These are phyloP conservation scores for Polyrhizophydium stewartii DNA, from an alignment of 371 early-diverging fungal genomes.

Conservation along the genomic window DNA sequence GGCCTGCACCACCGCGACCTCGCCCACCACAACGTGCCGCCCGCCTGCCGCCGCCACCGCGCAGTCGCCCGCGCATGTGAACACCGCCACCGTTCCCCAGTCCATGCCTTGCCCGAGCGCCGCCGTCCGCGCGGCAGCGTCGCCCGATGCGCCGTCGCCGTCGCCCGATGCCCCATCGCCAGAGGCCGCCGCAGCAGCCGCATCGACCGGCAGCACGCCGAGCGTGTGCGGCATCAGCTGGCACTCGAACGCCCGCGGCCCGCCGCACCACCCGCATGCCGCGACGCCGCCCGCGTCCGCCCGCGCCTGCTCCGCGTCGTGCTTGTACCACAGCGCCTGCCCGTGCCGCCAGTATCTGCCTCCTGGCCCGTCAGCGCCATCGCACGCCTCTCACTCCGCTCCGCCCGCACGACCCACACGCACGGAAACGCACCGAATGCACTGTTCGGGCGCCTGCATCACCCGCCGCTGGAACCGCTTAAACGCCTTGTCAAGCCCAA, in stretches of 20 bases:
- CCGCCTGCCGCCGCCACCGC: conserved; percentile 15
- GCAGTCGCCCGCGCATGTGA: conserved; percentile 79
- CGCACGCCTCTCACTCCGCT: not conserved
- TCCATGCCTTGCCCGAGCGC: conserved; percentile 70
- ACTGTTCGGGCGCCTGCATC: conserved; percentile 74
- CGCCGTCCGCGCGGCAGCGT: too few relatives aligned
- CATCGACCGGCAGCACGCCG: conserved; percentile 51
- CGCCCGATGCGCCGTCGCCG: conserved; percentile 30
- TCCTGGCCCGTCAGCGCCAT: not conserved
- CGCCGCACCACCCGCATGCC: conserved; percentile 64
- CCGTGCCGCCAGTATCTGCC: conserved; percentile 70
- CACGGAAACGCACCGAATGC: conserved; percentile 48
- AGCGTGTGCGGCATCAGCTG: conserved; percentile 90
- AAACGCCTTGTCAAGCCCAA: conserved; percentile 75
- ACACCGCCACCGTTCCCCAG: conserved; percentile 86
- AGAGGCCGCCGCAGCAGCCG: conserved; percentile 8
- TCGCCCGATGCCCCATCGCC: not conserved
- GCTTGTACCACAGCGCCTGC: conserved; percentile 63
- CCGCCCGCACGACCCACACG: not conserved
- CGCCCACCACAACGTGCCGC: not conserved
- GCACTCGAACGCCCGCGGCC: conserved; percentile 80
- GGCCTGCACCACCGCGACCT: not conserved
- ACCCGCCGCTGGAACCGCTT: conserved; percentile 71
- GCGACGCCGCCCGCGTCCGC: conserved; percentile 24
- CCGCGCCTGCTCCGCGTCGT: conserved; percentile 41